A percentile compares a stretch with the other conserved stretches of the same genome.
phyloP scores from a whole-genome alignment of 2,329 filamentous ascomycete genomes.

The Domatiomyces catenatus region DNA sequence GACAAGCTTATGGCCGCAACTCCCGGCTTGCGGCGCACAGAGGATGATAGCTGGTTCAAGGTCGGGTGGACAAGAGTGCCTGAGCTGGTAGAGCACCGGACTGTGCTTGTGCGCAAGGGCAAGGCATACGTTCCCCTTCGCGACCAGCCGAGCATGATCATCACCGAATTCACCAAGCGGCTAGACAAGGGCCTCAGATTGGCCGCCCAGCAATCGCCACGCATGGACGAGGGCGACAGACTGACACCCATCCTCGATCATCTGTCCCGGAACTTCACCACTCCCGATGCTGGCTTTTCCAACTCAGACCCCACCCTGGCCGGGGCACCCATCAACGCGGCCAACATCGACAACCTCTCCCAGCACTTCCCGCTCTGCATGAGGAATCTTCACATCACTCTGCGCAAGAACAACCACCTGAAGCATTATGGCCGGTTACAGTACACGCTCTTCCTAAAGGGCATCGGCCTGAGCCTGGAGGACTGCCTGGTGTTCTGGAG shows the following conservation, averaged over 20 bases:
- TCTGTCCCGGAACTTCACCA: slow-evolving; percentile 89
- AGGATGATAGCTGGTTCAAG: slow-evolving; percentile 88
- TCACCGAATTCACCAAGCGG: slow-evolving; percentile 66
- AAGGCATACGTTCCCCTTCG: slow-evolving; percentile 81
- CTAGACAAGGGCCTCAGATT: slow-evolving; percentile 76
- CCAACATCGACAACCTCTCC: slow-evolving; percentile 64
- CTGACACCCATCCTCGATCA: slow-evolving; percentile 61
- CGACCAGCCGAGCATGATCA: slow-evolving; percentile 77
- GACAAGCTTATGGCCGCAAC: slow-evolving; percentile 47
- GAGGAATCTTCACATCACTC: slow-evolving; percentile 71
- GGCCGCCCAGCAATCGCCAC: slow-evolving; percentile 77
- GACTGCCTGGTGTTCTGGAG: slow-evolving; percentile 91
- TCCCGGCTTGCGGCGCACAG: slow-evolving; percentile 34
- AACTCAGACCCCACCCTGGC: slow-evolving; percentile 48
- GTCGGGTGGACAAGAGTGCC: slow-evolving; percentile 90
- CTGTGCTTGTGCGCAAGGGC: slow-evolving; percentile 61
- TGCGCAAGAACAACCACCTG: slow-evolving; percentile 76
- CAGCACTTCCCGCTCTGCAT: slow-evolving; percentile 85
- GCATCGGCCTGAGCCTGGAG: slow-evolving; percentile 80
- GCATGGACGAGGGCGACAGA: slow-evolving; percentile 90
- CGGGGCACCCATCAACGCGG: slow-evolving; percentile 60
- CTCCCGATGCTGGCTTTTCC: slow-evolving; percentile 70
- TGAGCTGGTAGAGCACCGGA: slow-evolving; percentile 67
- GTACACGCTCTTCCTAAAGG: slow-evolving; percentile 93
- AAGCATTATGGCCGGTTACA: slow-evolving; percentile 89